Evolutionary conservation across 1,284 basidiomycete species (phyloP), one percentile per base, ranked within the genome.

Genomic region (Ceratobasidium sp.): DNA sequence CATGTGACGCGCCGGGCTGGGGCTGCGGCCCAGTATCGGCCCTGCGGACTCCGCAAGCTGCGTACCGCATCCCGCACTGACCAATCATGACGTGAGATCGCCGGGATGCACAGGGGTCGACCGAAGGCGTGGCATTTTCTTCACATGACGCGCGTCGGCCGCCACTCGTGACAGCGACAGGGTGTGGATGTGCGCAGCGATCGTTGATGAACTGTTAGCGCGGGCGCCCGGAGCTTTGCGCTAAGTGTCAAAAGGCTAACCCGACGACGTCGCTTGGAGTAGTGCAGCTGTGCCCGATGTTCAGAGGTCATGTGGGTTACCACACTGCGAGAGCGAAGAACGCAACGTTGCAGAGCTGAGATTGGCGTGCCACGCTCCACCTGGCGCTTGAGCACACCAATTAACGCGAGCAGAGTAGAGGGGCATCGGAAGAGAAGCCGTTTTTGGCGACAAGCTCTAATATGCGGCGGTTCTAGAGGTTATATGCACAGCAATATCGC

Each of bases 161-260:
- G 64, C 49, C 64, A 54, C 9, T 49, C 19, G 66, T 58, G 54
- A 69, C 66, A 53, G 31, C 56, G 29, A 31, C 64, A 66, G 51
- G 64, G 53, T 56, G 31, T 22, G 37, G 41, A 66, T 53, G 63
- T 13, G 19, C 49, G 9, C 16, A 51, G 49, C 24, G 51, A 31
- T 41, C n/a, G 2, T 24, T 31, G 27, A 49, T 53, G 29, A 24
- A n/a, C 46, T 24, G 34, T 65, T n/a, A 43, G 19, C 41, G 39
- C 34, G 19, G 22, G 31, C 37, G 59, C 39, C 41, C 61, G 61
- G 61, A 63, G 61, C 61, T 48, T 19, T 43, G 49, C 49, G n/a
- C 11, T 37, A 31, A 46, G 43, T 48, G 48, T 31, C 51, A 31
- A 37, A 22, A 41, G 7, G 22, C 13, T 31, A 24, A 31, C 46